phyloP scores from a whole-genome alignment of 495 filamentous ascomycete species.

The Cercophora scortea region DNA sequence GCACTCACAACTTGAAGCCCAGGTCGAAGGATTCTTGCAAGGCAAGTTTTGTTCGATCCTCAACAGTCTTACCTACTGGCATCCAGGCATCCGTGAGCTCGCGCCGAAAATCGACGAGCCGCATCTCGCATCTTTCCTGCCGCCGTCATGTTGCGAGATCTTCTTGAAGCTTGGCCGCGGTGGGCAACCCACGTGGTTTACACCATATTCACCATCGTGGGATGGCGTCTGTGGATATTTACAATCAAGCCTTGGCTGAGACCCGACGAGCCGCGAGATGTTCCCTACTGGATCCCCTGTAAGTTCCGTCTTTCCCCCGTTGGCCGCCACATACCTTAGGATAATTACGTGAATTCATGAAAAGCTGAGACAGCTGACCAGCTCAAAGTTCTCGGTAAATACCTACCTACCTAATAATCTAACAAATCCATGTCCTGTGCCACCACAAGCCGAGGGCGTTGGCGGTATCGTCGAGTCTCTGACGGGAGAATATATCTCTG shows the following conservation, averaged over 20 bases:
- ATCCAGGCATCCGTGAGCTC: no score
- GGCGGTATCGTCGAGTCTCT: background rate
- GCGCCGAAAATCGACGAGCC: no score
- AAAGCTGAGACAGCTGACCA: background rate
- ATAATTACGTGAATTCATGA: background rate
- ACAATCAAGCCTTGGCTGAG: background rate
- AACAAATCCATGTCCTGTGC: no score
- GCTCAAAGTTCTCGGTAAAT: background rate
- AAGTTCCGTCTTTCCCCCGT: background rate
- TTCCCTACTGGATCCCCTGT: background rate
- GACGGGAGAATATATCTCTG: background rate
- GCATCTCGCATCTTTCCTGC: background rate
- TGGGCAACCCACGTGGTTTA: background rate
- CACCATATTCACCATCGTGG: background rate
- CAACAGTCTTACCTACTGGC: no score
- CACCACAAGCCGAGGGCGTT: no score
- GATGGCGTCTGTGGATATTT: background rate
- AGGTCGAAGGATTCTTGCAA: no score
- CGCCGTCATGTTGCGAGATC: background rate
- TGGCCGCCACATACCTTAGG: no score
- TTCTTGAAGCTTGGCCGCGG: background rate
- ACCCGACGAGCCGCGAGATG: background rate
- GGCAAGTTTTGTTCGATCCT: no score
- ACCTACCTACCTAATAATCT: no score
- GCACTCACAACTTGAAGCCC: no score